Base-by-base conservation (phyloP, 148 eudicot species). In the Fallopia convolvulus region DNA sequence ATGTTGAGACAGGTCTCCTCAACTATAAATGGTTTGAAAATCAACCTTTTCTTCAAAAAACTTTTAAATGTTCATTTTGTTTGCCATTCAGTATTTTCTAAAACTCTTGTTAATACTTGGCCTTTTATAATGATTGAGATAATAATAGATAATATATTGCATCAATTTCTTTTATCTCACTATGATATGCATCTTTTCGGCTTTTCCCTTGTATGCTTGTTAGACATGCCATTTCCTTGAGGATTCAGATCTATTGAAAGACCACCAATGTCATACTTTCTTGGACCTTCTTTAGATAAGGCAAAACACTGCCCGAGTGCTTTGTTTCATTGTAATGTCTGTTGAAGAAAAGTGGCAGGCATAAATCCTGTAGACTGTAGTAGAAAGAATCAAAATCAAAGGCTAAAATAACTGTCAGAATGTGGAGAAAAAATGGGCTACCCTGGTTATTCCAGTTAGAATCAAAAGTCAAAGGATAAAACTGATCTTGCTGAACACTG, bases 1-100 rank as follows among this genome's bases (percentile, higher is more conserved):
- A n/a, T 68, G 17, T 36, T 68, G 44, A 68, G 72, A 68, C 46
- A 68, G 44, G 44, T 68, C 72, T 68, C 72, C 21, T 68, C 21
- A 36, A 68, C 72, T 68, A 15, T 68, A 17, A 30, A 36, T 33
- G 72, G 72, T 68, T 36, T 68, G 13, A 11, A 3, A 14, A 15
- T 68, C 72, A 33, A 36, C 46, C 39, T 68, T 66, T 68, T 17
- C 36, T 32, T 7, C 15, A 7, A 68, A 36, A 36, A 33, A 14
- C 70, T 10, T 30, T 21, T 58, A 20, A 10, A 58, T 56, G 44
- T 66, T 13, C 42, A 13, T 33, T 66, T 68, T 0, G 72, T 68
- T 23, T 68, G 72, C 72, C 44, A 15, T 39, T 33, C 44, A 68
- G 4, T 36, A 30, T 4, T 55, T 10, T 68, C 10, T 58, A 68